A percentile compares a stretch with the other conserved stretches of the same genome.
phyloP scores from a whole-genome alignment of 257 asterid species.

The Echites panduratus region DNA sequence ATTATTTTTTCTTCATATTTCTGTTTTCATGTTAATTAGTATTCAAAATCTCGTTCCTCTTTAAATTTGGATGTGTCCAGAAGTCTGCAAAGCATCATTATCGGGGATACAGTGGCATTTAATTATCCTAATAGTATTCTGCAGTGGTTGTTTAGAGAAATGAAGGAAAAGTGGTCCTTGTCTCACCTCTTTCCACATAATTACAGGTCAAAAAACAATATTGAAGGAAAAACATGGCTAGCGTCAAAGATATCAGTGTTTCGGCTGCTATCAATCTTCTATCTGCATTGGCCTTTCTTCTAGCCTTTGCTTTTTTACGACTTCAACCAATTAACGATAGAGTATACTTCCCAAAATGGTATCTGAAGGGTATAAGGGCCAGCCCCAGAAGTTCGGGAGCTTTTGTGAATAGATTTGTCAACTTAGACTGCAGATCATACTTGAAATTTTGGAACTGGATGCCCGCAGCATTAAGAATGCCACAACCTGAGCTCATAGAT shows the following conservation, averaged over 20 bases:
- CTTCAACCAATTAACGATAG: conserved; percentile 73
- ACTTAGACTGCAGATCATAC: conserved; percentile 43
- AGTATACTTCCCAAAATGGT: conserved; percentile 90
- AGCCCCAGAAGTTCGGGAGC: conserved; percentile 51
- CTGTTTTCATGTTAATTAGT: neutral
- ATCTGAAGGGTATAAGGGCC: conserved; percentile 58
- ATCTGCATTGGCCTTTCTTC: conserved; percentile 69
- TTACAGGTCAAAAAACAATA: conserved; percentile 29
- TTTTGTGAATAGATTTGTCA: conserved; percentile 36
- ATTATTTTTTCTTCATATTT: neutral
- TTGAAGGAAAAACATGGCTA: conserved; percentile 49
- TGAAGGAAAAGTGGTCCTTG: neutral
- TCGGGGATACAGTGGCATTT: neutral
- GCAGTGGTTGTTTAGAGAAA: neutral
- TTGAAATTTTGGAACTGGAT: conserved; percentile 80
- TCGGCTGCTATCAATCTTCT: conserved; percentile 69
- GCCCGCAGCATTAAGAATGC: conserved; percentile 84
- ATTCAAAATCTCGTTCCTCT: neutral
- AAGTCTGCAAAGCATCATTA: conserved; percentile 3
- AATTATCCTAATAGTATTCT: neutral
- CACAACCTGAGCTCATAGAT: conserved; percentile 73
- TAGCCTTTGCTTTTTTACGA: conserved; percentile 67
- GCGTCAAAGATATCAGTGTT: conserved; percentile 51
- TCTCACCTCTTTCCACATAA: conserved; percentile 11
- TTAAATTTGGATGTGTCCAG: neutral